Evolutionary conservation across 2,329 filamentous ascomycete species (phyloP), one percentile per base, ranked within the genome.

Genomic region (Sporothrix schenckii): DNA sequence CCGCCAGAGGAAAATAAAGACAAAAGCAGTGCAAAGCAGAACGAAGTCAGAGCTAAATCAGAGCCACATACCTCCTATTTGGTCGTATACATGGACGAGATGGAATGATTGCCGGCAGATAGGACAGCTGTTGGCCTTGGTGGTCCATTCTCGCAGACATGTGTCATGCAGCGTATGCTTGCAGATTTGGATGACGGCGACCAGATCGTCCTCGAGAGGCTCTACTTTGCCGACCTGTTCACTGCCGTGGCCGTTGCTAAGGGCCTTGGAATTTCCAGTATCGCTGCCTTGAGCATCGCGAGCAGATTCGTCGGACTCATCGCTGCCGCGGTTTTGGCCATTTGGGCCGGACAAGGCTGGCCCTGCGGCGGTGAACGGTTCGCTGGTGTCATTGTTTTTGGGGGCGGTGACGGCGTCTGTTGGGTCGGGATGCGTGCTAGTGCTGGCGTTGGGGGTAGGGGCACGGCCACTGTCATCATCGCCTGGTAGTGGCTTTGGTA

Each of bases 111-210:
- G 91, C 75, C 95, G 92, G 81, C 95, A 99, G 80, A 99, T 97
- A 60, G 95, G 95, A 80, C 95, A 99, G 79, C 94, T 97, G 81
- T 98, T 99, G 74, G 95, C 94, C 80, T 96, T 91, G 81, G 96
- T 92, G 60, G 94, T 93, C 95, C 95, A 99, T 75, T 93, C 92
- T 76, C 91, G 91, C 75, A 99, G 86, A 80, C 95, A 99, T 68
- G 91, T 89, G 82, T 99, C 91, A 82, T 99, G 95, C 75, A 99
- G 85, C 75, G 94, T 87, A 83, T 99, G 96, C 71, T 92, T 92
- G 81, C 95, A 99, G 61, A 93, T 90, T 72, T 89, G 84, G 66
- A 90, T 86, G 69, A 86, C 81, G 53, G 88, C 88, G 72, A 90
- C 84, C 71, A 82, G 80, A 74, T 83, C 80, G 75, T 81, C 76